phyloP scores from a whole-genome alignment of 2,329 filamentous ascomycete genomes.

The Hysterium pulicare region DNA sequence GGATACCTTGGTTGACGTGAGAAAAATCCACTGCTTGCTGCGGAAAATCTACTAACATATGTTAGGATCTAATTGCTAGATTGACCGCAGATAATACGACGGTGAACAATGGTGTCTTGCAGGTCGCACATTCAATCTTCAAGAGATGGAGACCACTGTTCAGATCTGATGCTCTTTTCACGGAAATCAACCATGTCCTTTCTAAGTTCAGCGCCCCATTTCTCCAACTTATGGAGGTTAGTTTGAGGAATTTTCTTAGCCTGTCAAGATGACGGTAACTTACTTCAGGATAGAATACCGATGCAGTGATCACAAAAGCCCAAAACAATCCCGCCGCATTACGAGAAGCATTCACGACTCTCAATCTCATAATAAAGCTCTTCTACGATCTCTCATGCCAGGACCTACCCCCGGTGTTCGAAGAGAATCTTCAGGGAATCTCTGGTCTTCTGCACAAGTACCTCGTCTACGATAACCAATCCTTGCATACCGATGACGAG shows the following conservation, averaged over 20 bases:
- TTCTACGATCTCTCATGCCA: conserved; percentile 97
- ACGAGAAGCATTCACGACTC: conserved; percentile 74
- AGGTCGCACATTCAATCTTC: conserved; percentile 98
- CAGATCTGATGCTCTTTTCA: conserved; percentile 86
- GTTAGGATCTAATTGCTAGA: conserved; percentile 78
- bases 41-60: conserved; percentile 8
- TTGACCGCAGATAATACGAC: conserved; percentile 77
- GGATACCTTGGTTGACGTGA: conserved; percentile 87
- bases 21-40: conserved; percentile 27
- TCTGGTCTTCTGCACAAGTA: conserved; percentile 86
- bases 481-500: conserved; percentile 84
- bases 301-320: conserved; percentile 69
- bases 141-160: conserved; percentile 93
- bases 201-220: conserved; percentile 80
- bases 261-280: background rate
- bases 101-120: conserved; percentile 88
- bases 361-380: conserved; percentile 86
- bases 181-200: conserved; percentile 95
- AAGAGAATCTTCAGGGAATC: conserved; percentile 78
- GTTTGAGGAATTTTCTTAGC: conserved; percentile 11
- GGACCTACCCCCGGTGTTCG: conserved; percentile 90
- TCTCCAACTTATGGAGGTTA: conserved; percentile 71
- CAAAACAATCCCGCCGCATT: conserved; percentile 71
- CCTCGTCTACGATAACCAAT: conserved; percentile 79
- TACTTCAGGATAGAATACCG: conserved; percentile 53